A percentile compares a stretch with the other conserved stretches of the same genome.
phyloP scores from a whole-genome alignment of 371 early-diverging fungal genomes.

The Mortierella sp. region DNA sequence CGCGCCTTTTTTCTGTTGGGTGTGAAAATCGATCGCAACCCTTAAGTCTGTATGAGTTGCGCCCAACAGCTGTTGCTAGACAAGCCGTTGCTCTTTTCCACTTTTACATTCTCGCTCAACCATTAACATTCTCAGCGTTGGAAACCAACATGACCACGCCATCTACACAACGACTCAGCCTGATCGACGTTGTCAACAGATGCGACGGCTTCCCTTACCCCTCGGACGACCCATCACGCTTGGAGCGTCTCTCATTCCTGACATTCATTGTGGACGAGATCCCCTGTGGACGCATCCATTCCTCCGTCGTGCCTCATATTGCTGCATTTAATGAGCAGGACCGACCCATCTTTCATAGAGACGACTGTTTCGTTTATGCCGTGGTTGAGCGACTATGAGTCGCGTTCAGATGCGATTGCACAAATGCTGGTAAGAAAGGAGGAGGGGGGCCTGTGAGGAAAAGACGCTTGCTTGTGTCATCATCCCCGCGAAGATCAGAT shows the following conservation, averaged over 20 bases:
- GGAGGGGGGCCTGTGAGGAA: too few species aligned
- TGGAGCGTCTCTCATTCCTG: constrained; percentile 26
- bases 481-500: not conserved
- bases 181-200: constrained; percentile 42
- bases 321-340: constrained; percentile 28
- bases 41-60: not conserved
- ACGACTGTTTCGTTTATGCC: constrained; percentile 44
- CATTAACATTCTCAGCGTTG: too few species aligned
- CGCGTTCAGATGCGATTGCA: constrained; percentile 47
- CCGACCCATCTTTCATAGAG: constrained; percentile 43
- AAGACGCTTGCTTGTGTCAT: too few species aligned
- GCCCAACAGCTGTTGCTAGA: not conserved
- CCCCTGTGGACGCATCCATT: constrained; percentile 48
- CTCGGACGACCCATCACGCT: constrained; percentile 19
- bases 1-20: not conserved
- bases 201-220: constrained; percentile 50
- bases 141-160: not conserved
- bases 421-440: constrained; percentile 34
- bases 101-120: not conserved
- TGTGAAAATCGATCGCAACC: not conserved
- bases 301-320: constrained; percentile 25
- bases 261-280: constrained; percentile 38
- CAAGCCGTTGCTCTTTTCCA: too few species aligned
- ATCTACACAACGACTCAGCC: constrained; percentile 11
- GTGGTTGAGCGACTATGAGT: constrained; percentile 49